Base-by-base conservation (phyloP, 768 basidiomycete genomes). In the Serendipita sp. region DNA sequence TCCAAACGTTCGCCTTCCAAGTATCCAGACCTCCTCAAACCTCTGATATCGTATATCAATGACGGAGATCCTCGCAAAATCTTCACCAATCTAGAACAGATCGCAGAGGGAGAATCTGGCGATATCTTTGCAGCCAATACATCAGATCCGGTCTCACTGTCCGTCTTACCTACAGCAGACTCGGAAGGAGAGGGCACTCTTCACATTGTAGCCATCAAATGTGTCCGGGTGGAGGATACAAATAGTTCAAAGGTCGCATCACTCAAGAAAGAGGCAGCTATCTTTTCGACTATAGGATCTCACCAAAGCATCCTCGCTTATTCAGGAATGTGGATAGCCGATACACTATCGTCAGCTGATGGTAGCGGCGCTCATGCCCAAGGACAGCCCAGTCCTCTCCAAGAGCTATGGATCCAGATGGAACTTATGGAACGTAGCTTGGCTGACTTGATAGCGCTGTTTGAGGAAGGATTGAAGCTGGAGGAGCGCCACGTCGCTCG, bases 371-470 rank as follows among this genome's bases (percentile, higher is more conserved):
- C 71, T 85, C 2, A 76, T 77, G 41, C 41, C 13, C 7, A 41
- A 7, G 7, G 13, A 41, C 41, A 13, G 13, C 75, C 73, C 48
- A 76, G 77, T 63, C 68, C 24, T 24, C 84, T 84, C 65, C 82
- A 83, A 67, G 80, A 83, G 65, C 73, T 92, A 44, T 92, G 90
- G 90, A 85, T 92, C 58, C 77, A 85, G 67, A 92, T 92, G 90
- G 89, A 91, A 72, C 80, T 92, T 37, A 90, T 92, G 89, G 88
- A 90, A 69, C 79, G 89, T 67, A 90, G 88, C 71, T 75, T 92
- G 68, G 90, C 90, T 69, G 90, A 92, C 72, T 80, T 92, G 53
- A 78, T 92, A 15, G 81, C 77, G 15, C 73, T 90, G 18, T 53
- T 67, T 16, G 51, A 41, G 4, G 77, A 82, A 66, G 88, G 87